Evolutionary conservation across 805 yeast genomes (phyloP).

Genomic region (Starmera amethionina): DNA sequence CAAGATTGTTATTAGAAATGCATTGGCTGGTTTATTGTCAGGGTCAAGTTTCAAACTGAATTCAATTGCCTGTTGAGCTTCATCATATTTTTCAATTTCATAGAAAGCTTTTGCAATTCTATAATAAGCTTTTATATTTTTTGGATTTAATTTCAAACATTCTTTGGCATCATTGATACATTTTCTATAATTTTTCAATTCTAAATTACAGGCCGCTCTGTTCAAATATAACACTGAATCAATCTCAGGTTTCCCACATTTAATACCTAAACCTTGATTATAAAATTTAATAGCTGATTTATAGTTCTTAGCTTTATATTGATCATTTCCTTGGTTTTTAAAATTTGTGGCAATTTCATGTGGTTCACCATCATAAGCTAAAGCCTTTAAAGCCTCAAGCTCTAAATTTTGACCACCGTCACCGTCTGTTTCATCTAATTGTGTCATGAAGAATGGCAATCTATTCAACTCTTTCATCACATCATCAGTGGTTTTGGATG

Average conservation of each 20-base stretch:
- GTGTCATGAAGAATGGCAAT: conserved; percentile 91
- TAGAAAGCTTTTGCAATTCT: conserved; percentile 78
- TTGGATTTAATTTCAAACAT: conserved; percentile 55
- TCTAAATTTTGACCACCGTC: conserved; percentile 65
- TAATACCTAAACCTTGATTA: conserved; percentile 67
- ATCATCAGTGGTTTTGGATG: conserved; percentile 62
- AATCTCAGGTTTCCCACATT: conserved; percentile 45
- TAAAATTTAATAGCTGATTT: conserved; percentile 71
- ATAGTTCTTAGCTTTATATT: conserved; percentile 62
- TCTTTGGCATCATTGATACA: conserved; percentile 81
- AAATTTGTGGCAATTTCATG: conserved; percentile 84
- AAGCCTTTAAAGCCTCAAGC: conserved; percentile 81
- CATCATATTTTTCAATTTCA: conserved; percentile 57
- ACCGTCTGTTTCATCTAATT: conserved; percentile 67
- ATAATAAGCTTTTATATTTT: conserved; percentile 74
- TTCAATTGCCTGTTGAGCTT: conserved; percentile 54
- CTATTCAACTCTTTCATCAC: conserved; percentile 69
- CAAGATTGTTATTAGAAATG: conserved; percentile 31
- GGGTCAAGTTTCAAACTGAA: conserved; percentile 59
- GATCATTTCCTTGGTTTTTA: conserved; percentile 88
- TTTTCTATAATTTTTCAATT: conserved; percentile 71
- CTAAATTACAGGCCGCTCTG: conserved; percentile 88
- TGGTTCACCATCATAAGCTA: conserved; percentile 94
- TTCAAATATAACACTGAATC: conserved; percentile 62
- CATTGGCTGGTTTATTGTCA: conserved; percentile 44